phyloP scores from a whole-genome alignment of 1,139 yeast species.

The Sugiyamaella grinbergsii region DNA sequence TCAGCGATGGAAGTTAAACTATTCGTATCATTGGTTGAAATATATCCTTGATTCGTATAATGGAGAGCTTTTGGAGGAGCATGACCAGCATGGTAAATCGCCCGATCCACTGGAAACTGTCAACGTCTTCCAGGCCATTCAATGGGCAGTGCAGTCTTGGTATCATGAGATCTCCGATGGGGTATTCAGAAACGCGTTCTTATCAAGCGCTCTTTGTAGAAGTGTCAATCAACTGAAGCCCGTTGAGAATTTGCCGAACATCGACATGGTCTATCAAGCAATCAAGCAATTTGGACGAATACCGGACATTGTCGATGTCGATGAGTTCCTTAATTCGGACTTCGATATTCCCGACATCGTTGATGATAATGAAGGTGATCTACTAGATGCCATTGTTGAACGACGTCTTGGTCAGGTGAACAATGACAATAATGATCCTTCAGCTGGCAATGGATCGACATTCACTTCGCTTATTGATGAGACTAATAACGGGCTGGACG shows the following conservation, averaged over 20 bases:
- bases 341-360: conserved; percentile 20
- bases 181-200: conserved; percentile 17
- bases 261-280: conserved; percentile 18
- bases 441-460: not conserved
- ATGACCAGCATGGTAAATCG: not conserved
- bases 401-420: conserved; percentile 19
- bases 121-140: conserved; percentile 16
- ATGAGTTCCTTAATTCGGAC: conserved; percentile 19
- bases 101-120: conserved; percentile 16
- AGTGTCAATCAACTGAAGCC: conserved; percentile 7
- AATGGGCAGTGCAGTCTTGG: conserved; percentile 24
- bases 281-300: conserved; percentile 17
- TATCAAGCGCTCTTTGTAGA: conserved; percentile 15
- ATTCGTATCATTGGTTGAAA: conserved; percentile 20
- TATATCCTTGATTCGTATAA: conserved; percentile 14
- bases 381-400: conserved; percentile 23
- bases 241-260: conserved; percentile 16
- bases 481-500: not conserved
- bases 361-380: conserved; percentile 19
- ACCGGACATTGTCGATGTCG: conserved; percentile 17
- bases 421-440: not conserved
- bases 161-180: conserved; percentile 19
- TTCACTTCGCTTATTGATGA: conserved; percentile 11
- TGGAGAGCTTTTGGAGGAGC: conserved; percentile 2
- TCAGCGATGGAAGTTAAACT: conserved; percentile 21